Conservation (phyloP, 345 rosid genomes). For the Citrus sp. region DNA sequence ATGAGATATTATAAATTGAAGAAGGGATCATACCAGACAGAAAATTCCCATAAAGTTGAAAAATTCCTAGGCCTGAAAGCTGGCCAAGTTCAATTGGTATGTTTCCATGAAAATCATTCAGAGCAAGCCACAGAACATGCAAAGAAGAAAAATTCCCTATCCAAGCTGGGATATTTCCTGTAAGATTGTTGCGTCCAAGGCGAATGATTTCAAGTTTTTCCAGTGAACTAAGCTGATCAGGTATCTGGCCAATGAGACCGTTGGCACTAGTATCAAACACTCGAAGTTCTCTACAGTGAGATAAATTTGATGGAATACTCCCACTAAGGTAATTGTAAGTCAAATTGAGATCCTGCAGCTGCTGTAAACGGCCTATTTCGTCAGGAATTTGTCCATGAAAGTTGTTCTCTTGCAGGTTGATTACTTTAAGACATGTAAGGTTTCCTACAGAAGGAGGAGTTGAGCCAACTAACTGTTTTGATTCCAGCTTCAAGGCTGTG, state of each 20-base stretch:
- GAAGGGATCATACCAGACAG: constrained; percentile 19
- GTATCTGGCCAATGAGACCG: constrained; percentile 2
- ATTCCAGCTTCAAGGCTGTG: neutral
- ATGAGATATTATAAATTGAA: constrained; percentile 15
- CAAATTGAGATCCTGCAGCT: neutral
- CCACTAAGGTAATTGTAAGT: constrained; percentile 1
- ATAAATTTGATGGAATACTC: neutral
- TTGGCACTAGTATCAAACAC: neutral
- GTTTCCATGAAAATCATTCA: constrained; percentile 9
- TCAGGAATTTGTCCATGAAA: constrained; percentile 5
- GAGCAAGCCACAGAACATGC: neutral
- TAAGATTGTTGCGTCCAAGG: neutral
- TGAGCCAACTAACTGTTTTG: neutral
- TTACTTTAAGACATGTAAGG: neutral
- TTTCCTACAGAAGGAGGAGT: neutral
- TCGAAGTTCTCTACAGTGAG: constrained; percentile 6
- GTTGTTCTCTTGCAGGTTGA: neutral
- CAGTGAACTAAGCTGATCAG: neutral
- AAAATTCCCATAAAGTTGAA: constrained; percentile 3
- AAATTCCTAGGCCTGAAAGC: neutral
- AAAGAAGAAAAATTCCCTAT: constrained; percentile 20
- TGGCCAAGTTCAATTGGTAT: constrained; percentile 15
- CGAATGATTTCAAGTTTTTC: neutral
- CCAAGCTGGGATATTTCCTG: constrained; percentile 17
- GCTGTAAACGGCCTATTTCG: constrained; percentile 9